A percentile compares a stretch with the other conserved stretches of the same genome.
Evolutionary conservation across 2,329 filamentous ascomycete species (phyloP).

Genomic region (Microcyclosporella mali): DNA sequence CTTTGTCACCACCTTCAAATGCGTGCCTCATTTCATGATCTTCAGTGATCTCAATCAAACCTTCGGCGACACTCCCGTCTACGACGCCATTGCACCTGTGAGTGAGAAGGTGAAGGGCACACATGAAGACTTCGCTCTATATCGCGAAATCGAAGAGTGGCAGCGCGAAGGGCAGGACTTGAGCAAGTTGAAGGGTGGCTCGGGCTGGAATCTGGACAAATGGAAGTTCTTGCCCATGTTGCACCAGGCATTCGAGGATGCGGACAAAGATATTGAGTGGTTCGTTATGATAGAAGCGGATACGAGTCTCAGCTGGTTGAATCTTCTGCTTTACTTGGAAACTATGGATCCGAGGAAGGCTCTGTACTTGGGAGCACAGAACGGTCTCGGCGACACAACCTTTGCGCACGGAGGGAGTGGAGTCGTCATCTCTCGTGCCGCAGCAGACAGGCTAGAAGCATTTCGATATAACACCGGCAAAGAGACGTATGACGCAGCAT

Average conservation of each 20-base stretch:
- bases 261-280: conserved; percentile 45
- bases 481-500: conserved; percentile 30
- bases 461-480: conserved; percentile 40
- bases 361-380: conserved; percentile 46
- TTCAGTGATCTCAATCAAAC: conserved; percentile 48
- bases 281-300: conserved; percentile 54
- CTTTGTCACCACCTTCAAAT: conserved; percentile 50
- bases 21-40: conserved; percentile 39
- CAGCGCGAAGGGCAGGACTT: conserved; percentile 29
- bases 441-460: conserved; percentile 29
- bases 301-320: conserved; percentile 45
- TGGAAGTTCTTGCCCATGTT: conserved; percentile 55
- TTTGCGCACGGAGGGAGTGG: conserved; percentile 42
- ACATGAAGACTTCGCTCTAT: conserved; percentile 32
- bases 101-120: conserved; percentile 21
- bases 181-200: conserved; percentile 25
- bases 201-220: conserved; percentile 51
- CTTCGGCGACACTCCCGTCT: conserved; percentile 37
- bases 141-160: conserved; percentile 28
- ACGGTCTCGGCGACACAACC: conserved; percentile 31
- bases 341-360: conserved; percentile 42
- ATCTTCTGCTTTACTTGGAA: conserved; percentile 44
- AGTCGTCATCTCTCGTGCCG: conserved; percentile 40
- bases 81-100: conserved; percentile 31
- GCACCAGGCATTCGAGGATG: conserved; percentile 44